Evolutionary conservation across 495 filamentous ascomycete species (phyloP).

Genomic region (Podospora tetraspora): DNA sequence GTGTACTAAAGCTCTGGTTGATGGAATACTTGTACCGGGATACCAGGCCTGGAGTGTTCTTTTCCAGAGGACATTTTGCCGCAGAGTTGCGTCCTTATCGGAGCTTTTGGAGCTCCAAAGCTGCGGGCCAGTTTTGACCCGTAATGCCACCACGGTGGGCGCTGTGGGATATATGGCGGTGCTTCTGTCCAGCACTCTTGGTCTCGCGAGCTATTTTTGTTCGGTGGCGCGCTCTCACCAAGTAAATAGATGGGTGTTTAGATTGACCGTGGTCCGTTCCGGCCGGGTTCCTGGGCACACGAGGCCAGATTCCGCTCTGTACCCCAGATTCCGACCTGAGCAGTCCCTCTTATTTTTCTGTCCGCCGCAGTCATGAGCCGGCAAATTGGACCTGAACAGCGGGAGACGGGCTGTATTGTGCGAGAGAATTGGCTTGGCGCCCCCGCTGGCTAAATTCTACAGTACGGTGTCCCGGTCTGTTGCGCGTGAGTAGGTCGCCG

Average conservation of each 20-base stretch:
- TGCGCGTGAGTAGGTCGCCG: neutral
- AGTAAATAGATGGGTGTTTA: neutral
- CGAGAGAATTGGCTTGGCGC: slow-evolving; percentile 5
- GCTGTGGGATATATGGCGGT: neutral
- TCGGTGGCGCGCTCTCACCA: neutral
- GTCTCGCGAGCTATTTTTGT: neutral
- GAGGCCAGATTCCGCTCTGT: neutral
- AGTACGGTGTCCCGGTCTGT: neutral
- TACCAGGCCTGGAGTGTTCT: neutral
- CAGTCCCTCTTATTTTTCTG: neutral
- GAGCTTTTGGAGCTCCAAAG: neutral
- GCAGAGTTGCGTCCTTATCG: neutral
- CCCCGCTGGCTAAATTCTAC: slow-evolving; percentile 8
- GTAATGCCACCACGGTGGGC: neutral
- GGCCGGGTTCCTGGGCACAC: neutral
- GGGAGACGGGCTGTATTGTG: neutral
- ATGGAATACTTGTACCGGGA: neutral
- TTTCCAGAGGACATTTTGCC: neutral
- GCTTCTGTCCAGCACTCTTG: neutral
- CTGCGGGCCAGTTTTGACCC: neutral
- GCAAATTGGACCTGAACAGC: neutral
- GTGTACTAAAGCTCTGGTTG: neutral
- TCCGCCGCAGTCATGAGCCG: neutral
- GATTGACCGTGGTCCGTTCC: neutral
- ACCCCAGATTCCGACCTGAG: slow-evolving; percentile 1